Evolutionary conservation across 1,284 basidiomycete genomes (phyloP), one percentile per base, ranked within the genome.

Genomic region (Sporisorium graminicola): DNA sequence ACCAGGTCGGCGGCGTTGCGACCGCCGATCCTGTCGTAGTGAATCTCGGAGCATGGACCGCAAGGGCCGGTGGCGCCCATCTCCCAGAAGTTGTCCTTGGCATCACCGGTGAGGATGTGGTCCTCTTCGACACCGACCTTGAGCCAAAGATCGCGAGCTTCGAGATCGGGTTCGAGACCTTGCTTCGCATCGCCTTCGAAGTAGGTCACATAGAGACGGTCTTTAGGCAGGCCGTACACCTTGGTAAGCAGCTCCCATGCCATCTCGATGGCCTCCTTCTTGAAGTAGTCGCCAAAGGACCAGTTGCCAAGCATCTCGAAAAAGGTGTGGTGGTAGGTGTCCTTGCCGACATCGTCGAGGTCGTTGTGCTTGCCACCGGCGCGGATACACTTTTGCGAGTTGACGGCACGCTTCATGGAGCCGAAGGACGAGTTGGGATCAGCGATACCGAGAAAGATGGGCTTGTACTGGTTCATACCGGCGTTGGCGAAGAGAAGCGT

Each of bases 261-360:
- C 87, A 93, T 95, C 43, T 87, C 87, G 74, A 97, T 92, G 13
- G 96, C 95, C 79, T 98, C 96, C 90, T 92, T 94, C 90, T 99
- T 99, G 90, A 99, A 99, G 88, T 99, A 99, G 87, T 99, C 94
- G 6, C 96, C 96, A 81, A 99, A 99, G 12, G 95, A 98, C 96
- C 96, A 99, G 87, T 99, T 99, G 49, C 96, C 96, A 74, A 99
- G 88, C 96, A 99, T 99, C 87, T 99, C 96, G 85, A 99, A 99
- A 88, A 99, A 99, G 3, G 97, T 99, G 87, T 98, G 89, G 83
- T 89, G 94, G 85, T 95, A 95, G 2, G 93, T 94, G 86, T 99
- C 96, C 87, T 96, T 97, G 53, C 96, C 96, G 64, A 99, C 96
- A 86, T 99, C 96, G 86, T 99, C 97, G 60, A 99, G 89, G 87